Conservation (phyloP, 495 filamentous ascomycete species). For the Neurospora sublineolata region DNA sequence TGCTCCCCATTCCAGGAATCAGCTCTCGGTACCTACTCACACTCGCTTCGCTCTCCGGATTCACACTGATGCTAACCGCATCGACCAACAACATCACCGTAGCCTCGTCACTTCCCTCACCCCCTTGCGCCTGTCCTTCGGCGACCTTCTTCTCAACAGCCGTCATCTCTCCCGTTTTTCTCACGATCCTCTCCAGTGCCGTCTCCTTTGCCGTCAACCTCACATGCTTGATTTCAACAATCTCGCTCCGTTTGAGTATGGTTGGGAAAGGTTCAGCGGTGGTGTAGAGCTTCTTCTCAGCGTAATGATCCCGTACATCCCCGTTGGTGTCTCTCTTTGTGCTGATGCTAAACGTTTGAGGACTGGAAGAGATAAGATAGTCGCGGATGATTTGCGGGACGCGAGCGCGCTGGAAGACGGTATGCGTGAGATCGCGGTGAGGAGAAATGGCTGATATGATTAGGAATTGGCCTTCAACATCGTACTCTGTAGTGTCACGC, state of each 20-base stretch:
- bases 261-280: conserved; percentile 84
- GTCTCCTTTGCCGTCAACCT: conserved; percentile 68
- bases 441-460: conserved; percentile 70
- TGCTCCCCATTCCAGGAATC: conserved; percentile 40
- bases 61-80: conserved; percentile 60
- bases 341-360: conserved; percentile 61
- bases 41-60: conserved; percentile 52
- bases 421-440: conserved; percentile 70
- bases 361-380: conserved; percentile 65
- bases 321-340: conserved; percentile 54
- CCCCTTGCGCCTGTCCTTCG: conserved; percentile 47
- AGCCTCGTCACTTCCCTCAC: conserved; percentile 35
- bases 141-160: conserved; percentile 60
- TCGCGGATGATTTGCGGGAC: conserved; percentile 75
- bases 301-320: conserved; percentile 55
- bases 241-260: conserved; percentile 78
- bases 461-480: conserved; percentile 83
- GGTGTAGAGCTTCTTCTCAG: conserved; percentile 78
- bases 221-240: conserved; percentile 52
- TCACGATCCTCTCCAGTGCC: conserved; percentile 78
- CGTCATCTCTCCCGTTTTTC: conserved; percentile 79
- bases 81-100: conserved; percentile 52
- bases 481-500: conserved; percentile 37
- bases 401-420: conserved; percentile 77
- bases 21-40: conserved; percentile 66